phyloP scores from a whole-genome alignment of 306 rosid genomes.

The Acmispon strigosus region DNA sequence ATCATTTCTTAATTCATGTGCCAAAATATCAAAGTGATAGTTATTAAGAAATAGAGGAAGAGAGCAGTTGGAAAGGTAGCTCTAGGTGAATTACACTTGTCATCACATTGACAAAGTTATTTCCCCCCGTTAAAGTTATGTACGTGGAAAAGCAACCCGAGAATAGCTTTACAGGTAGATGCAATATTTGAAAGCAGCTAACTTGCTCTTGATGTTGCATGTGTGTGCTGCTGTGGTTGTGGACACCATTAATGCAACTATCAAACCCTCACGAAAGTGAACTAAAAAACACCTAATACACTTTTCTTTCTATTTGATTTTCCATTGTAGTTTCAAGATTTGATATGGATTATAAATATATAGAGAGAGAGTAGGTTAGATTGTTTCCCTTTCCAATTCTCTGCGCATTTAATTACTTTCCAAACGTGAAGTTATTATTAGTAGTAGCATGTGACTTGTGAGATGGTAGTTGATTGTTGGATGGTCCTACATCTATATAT shows the following conservation, averaged over 20 bases:
- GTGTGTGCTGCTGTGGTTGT: background rate
- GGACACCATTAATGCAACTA: background rate
- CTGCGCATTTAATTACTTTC: background rate
- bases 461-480: slow-evolving; percentile 15
- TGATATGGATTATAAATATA: background rate
- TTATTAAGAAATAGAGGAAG: too few species aligned
- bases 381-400: background rate
- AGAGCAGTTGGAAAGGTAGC: slow-evolving; percentile 19
- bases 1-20: too few species aligned
- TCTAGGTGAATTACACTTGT: background rate
- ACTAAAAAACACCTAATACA: background rate
- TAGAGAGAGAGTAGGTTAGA: background rate
- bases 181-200: slow-evolving; percentile 2
- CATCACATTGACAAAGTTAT: slow-evolving; percentile 17
- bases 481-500: slow-evolving; percentile 22
- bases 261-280: background rate
- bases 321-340: background rate
- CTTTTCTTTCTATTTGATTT: slow-evolving; percentile 9
- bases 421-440: slow-evolving; percentile 19
- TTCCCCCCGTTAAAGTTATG: background rate
- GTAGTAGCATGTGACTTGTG: background rate
- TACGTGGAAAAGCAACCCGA: slow-evolving; percentile 6
- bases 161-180: slow-evolving; percentile 14
- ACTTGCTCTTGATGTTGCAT: background rate
- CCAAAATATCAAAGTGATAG: too few species aligned